Percentiles rank a stretch among this genome's conserved stretches.
phyloP scores from a whole-genome alignment of 2,329 filamentous ascomycete genomes.

The Byssothecium circinans region DNA sequence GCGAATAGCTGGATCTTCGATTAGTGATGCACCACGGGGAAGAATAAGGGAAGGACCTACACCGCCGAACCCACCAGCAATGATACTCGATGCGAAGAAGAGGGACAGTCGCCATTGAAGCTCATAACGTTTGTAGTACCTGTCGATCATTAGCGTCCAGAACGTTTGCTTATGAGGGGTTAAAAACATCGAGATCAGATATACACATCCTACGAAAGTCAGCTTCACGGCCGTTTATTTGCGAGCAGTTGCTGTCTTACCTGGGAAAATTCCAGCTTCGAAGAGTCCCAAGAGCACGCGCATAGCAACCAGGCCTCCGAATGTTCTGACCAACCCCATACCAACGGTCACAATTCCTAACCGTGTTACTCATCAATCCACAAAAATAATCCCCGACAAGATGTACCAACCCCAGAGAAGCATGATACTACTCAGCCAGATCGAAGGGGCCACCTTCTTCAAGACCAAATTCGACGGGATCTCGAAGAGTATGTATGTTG shows the following conservation, averaged over 20 bases:
- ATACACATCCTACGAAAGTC: slow-evolving; percentile 25
- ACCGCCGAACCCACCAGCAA: slow-evolving; percentile 47
- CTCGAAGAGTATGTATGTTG: slow-evolving; percentile 43
- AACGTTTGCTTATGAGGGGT: not conserved
- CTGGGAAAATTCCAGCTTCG: slow-evolving; percentile 42
- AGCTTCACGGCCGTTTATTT: not conserved
- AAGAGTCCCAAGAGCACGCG: slow-evolving; percentile 45
- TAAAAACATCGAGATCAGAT: slow-evolving; percentile 33
- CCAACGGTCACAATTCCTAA: slow-evolving; percentile 45
- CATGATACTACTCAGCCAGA: slow-evolving; percentile 45
- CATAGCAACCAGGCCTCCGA: slow-evolving; percentile 50
- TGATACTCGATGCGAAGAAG: slow-evolving; percentile 46
- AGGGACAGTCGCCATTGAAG: slow-evolving; percentile 46
- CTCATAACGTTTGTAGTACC: slow-evolving; percentile 49
- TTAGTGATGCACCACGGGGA: not conserved
- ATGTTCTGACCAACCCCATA: slow-evolving; percentile 52
- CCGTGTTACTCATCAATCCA: not conserved
- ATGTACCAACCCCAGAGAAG: slow-evolving; percentile 38
- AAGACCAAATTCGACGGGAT: slow-evolving; percentile 43
- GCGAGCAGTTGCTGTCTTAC: not conserved
- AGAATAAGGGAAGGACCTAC: slow-evolving; percentile 16
- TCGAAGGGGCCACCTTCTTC: slow-evolving; percentile 43
- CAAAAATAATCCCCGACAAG: not conserved
- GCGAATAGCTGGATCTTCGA: slow-evolving; percentile 36
- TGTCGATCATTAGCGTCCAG: slow-evolving; percentile 12